Base-by-base conservation (phyloP, 2,329 filamentous ascomycete genomes). In the Daldinia sp. region DNA sequence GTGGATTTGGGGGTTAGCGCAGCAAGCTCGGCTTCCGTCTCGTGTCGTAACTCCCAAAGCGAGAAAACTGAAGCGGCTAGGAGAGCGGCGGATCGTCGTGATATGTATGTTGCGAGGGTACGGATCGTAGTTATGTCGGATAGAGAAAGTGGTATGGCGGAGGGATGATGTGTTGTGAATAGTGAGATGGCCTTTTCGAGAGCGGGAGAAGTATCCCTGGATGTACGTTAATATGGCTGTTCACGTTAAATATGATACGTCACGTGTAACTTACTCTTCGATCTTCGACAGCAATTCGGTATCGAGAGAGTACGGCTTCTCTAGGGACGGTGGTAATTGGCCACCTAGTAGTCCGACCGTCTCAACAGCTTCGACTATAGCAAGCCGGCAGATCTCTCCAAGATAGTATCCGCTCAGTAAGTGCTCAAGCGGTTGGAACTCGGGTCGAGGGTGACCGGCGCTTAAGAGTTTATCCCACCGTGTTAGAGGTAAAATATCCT, bases 371-470 rank as follows among this genome's bases (percentile, higher is more conserved):
- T 90, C 87, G 19, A 88, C 64, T 41, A 89, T 76, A 0, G 82
- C 81, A 10, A 87, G 74, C 15, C 88, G 81, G 67, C 82, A 85
- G 47, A 90, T 83, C 74, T 91, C 88, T 48, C 88, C 88, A 2
- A 91, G 76, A 71, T 91, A 90, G 70, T 84, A 86, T 32, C 88
- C 88, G 68, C 86, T 86, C 39, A 89, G 83, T 64, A 90, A 78
- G 49, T 76, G 73, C 58, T 77, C 69, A 27, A 79, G 68, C 15
- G 79, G 79, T 51, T 77, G 76, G 61, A 82, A 82, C 25, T 81
- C 77, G n/a, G 80, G 78, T 10, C 80, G 69, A 2, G 81, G 73
- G 51, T 79, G 87, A 0, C 74, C 78, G 1, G 78, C 78, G 45
- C 83, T 83, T 11, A 90, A 76, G 4, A 77, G 72, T 15, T 76